Base-by-base conservation (phyloP, 768 basidiomycete genomes). In the Asterophora parasitica region DNA sequence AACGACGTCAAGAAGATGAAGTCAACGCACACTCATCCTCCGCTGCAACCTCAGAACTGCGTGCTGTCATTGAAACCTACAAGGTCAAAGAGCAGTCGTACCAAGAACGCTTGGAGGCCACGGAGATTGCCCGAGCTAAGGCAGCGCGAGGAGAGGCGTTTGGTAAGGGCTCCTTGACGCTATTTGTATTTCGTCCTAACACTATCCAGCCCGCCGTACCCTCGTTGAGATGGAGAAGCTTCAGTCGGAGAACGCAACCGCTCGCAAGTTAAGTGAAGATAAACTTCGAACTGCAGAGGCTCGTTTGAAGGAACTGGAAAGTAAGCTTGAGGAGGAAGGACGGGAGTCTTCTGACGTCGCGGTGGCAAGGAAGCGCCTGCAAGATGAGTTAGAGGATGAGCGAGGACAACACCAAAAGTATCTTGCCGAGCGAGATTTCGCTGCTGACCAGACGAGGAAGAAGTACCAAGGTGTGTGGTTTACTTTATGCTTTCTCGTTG, bases 341-440 rank as follows among this genome's bases (percentile, higher is more conserved):
- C 77, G 76, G 10, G 83, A 85, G 45, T 77, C 77, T 10, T 77
- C 82, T 17, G 84, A 88, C 52, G 69, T 83, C 31, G 81, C 76
- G 23, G 63, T 81, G 16, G 75, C 86, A 33, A 76, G 82, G 26
- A 79, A 82, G 50, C 77, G 85, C 19, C 68, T 90, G n/a, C 72
- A 78, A 1, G 85, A 85, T 49, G 84, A 88, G 59, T 72, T 92
- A 58, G 85, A 89, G 52, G 85, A 88, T 48, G 84, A 87, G 61
- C 76, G 86, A 52, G 80, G 85, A 48, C 83, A 83, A 46, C 82
- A 91, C 59, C 79, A 82, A 59, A 85, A 90, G 57, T 87, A 91
- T 52, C 73, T 90, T n/a, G 71, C 78, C 1, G 86, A 90, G 52
- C 77, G 86, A 4, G 88, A 90, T 63, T 88, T 89, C 61, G 69